Evolutionary conservation across 2,329 filamentous ascomycete genomes (phyloP), one percentile per base, ranked within the genome.

Genomic region (Trichoderma atroviride): DNA sequence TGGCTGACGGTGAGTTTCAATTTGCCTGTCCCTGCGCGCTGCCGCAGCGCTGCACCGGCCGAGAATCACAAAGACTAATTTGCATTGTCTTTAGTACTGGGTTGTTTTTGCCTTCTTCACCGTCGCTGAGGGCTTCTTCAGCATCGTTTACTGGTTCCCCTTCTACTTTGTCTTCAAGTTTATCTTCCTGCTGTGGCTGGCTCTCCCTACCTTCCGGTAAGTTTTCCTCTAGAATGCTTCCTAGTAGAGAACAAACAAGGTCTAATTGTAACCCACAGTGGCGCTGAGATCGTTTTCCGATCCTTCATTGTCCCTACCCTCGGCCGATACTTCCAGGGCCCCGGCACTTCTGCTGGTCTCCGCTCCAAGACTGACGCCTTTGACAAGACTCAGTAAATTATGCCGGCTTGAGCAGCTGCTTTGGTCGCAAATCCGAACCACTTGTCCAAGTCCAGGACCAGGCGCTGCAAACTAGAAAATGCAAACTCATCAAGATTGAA

Each of bases 161-260:
- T 99, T 99, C 86, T 99, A 99, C 91, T 99, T 93, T 84, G 95
- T 94, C 80, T 98, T 99, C 92, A 99, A 99, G 89, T 97, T 99
- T 80, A 86, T 96, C 79, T 92, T 98, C 81, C 88, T 98, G 77
- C 90, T 99, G 81, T 99, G 96, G 96, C 94, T 99, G 85, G 90
- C 95, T 76, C 93, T 99, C 78, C 96, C 96, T 81, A 88, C 92
- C 82, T 97, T 96, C 86, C 86, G 87, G 95, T 97, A 91, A 80
- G 91, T 85, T 58, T 11, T 1, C 27, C 29, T 31, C 40, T 52
- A 37, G 10, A 31, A 65, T 50, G 37, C 24, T 24, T 55, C 7
- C 13, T 10, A 16, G 37, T 1, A 14, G 33, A 35, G 33, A 35
- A 35, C 33, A 35, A n/a, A 33, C 13, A 40, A 52, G 14, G 13